These are phyloP conservation scores for Thalassiosira mediterranea DNA, from an alignment of 352 stramenopile genomes.

Conservation along the genomic window DNA sequence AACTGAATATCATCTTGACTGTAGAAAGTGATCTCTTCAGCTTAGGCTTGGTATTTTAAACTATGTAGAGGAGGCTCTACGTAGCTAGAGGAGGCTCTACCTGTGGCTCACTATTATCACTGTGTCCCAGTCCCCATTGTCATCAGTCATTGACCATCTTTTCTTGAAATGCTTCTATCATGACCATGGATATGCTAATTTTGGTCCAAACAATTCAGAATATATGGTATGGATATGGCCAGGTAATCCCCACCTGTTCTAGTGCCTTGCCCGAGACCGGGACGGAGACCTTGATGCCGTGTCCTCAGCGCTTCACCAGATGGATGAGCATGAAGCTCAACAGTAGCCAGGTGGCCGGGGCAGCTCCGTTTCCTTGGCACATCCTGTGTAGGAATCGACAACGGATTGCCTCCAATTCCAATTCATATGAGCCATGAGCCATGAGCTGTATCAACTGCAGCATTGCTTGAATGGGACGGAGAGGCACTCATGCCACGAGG, in stretches of 20 bases:
- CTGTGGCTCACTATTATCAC: too few species aligned
- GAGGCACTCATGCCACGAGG: background rate
- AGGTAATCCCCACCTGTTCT: conserved; percentile 4
- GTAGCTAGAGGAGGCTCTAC: too few species aligned
- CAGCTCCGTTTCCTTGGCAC: conserved; percentile 42
- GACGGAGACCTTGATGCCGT: conserved; percentile 4
- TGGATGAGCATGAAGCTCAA: conserved; percentile 18
- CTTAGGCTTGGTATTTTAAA: too few species aligned
- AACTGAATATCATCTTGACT: too few species aligned
- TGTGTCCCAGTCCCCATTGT: too few species aligned
- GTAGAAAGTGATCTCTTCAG: too few species aligned
- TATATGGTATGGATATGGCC: too few species aligned
- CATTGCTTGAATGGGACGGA: background rate
- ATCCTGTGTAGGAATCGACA: conserved; percentile 19
- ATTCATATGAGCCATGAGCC: conserved; percentile 2
- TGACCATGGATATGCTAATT: too few species aligned
- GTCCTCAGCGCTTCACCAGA: conserved; percentile 15
- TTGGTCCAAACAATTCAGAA: too few species aligned
- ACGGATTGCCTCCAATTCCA: conserved; percentile 7
- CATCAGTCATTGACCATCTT: too few species aligned
- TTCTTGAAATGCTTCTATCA: too few species aligned
- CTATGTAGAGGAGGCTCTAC: too few species aligned
- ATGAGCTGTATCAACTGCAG: conserved; percentile 26
- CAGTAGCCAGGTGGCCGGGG: conserved; percentile 25
- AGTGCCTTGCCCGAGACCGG: conserved; percentile 11